A percentile compares a stretch with the other conserved stretches of the same genome.
Conservation (phyloP, 2,329 filamentous ascomycete genomes). For the Chrysoporthe austroafricana region DNA sequence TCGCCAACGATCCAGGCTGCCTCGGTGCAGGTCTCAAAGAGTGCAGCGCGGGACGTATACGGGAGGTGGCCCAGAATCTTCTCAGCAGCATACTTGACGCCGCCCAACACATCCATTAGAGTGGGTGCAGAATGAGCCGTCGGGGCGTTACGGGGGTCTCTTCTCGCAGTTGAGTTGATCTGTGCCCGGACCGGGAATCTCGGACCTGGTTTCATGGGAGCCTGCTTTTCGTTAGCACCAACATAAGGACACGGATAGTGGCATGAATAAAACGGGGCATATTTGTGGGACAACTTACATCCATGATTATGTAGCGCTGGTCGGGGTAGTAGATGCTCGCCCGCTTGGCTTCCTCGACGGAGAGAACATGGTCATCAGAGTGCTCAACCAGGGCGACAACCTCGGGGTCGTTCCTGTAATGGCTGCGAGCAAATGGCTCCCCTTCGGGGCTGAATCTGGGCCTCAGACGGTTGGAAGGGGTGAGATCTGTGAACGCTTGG, state of each 20-base stretch:
- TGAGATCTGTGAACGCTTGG: constrained; percentile 4
- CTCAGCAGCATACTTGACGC: neutral
- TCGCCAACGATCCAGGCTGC: constrained; percentile 12
- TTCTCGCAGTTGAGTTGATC: neutral
- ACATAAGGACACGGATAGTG: neutral
- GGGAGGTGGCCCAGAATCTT: constrained; percentile 9
- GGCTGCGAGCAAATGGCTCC: too few species aligned
- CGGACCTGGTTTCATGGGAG: neutral
- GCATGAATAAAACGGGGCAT: too few species aligned
- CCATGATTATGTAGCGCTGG: constrained; percentile 13
- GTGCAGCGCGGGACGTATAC: constrained; percentile 9
- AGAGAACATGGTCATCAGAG: neutral
- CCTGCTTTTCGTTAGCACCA: neutral
- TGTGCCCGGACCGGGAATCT: neutral
- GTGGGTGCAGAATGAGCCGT: neutral
- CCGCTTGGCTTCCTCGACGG: neutral
- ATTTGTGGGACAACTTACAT: neutral
- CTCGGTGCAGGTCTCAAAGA: constrained; percentile 5
- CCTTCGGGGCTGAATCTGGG: neutral
- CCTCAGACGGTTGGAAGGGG: neutral
- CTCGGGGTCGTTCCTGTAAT: neutral
- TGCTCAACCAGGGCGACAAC: neutral
- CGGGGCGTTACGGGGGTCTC: neutral
- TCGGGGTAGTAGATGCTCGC: constrained; percentile 10
- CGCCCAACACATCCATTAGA: neutral